Percentiles rank a stretch among this genome's conserved stretches.
Evolutionary conservation across 2,329 filamentous ascomycete genomes (phyloP).

Genomic region (Hypoxylon rubiginosum): DNA sequence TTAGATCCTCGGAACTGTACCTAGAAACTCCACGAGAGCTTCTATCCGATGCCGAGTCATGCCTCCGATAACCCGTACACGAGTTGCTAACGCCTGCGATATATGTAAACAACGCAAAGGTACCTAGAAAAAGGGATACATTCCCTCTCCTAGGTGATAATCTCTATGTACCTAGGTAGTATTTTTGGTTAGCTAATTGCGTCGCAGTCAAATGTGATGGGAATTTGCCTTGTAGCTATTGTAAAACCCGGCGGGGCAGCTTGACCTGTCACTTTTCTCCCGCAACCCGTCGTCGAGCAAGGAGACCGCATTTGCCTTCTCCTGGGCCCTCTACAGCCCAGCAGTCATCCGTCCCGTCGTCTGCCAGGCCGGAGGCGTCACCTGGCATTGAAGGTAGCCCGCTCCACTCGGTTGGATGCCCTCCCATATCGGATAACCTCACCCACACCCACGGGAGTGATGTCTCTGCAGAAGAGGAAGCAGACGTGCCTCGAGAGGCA

Average conservation of each 20-base stretch:
- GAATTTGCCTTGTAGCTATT: conserved; percentile 66
- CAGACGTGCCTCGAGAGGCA: conserved; percentile 67
- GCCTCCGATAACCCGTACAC: conserved; percentile 49
- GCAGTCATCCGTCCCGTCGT: conserved; percentile 32
- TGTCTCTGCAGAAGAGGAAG: conserved; percentile 58
- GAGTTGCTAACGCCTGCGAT: conserved; percentile 68
- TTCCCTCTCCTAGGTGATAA: not conserved
- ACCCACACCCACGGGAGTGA: conserved; percentile 43
- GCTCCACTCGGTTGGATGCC: not conserved
- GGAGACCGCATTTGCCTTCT: conserved; percentile 37
- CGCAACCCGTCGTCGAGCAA: conserved; percentile 56
- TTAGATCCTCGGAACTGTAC: not conserved
- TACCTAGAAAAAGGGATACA: conserved; percentile 13
- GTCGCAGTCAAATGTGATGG: conserved; percentile 66
- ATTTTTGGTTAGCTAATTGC: conserved; percentile 15
- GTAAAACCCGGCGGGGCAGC: conserved; percentile 57
- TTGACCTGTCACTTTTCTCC: conserved; percentile 64
- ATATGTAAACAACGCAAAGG: conserved; percentile 67
- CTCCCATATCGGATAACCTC: conserved; percentile 23
- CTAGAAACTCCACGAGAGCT: not conserved
- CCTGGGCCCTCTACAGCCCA: conserved; percentile 34
- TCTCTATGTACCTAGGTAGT: conserved; percentile 1
- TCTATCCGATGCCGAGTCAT: not conserved
- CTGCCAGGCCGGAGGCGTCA: conserved; percentile 16
- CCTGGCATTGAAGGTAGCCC: conserved; percentile 8